phyloP scores from a whole-genome alignment of 306 rosid genomes.

The Vachellia collinsii region DNA sequence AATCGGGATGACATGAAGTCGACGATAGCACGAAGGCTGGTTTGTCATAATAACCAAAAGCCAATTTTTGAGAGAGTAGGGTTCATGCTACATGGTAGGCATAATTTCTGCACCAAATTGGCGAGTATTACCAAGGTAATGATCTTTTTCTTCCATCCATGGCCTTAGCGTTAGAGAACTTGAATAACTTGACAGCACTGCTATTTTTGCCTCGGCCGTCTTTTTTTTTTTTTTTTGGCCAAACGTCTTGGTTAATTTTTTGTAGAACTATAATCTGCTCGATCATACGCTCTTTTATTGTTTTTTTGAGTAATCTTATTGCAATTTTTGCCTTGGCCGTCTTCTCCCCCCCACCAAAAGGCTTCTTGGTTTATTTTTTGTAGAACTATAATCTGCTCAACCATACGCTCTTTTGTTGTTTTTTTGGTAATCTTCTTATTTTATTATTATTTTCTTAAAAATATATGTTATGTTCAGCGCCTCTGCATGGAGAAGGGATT shows the following conservation, averaged over 20 bases:
- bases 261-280: constrained; percentile 1
- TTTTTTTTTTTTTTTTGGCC: too few species aligned
- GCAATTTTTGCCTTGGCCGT: constrained; percentile 17
- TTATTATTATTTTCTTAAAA: neutral
- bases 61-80: constrained; percentile 69
- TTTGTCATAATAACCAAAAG: constrained; percentile 33
- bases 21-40: constrained; percentile 45
- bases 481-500: neutral
- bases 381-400: constrained; percentile 1
- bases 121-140: constrained; percentile 64
- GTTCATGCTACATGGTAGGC: constrained; percentile 86
- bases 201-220: constrained; percentile 16
- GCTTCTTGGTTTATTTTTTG: neutral
- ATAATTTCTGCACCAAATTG: constrained; percentile 72
- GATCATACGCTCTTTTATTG: neutral
- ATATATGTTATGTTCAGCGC: neutral
- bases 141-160: constrained; percentile 3
- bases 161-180: neutral
- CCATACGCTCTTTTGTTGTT: neutral
- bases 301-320: neutral
- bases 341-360: too few species aligned
- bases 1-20: constrained; percentile 49
- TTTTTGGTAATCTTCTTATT: neutral
- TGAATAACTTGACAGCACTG: neutral
- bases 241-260: neutral